Percentiles rank a stretch among this genome's conserved stretches.
phyloP scores from a whole-genome alignment of 2,329 filamentous ascomycete species.

The Fusarium nygamai region DNA sequence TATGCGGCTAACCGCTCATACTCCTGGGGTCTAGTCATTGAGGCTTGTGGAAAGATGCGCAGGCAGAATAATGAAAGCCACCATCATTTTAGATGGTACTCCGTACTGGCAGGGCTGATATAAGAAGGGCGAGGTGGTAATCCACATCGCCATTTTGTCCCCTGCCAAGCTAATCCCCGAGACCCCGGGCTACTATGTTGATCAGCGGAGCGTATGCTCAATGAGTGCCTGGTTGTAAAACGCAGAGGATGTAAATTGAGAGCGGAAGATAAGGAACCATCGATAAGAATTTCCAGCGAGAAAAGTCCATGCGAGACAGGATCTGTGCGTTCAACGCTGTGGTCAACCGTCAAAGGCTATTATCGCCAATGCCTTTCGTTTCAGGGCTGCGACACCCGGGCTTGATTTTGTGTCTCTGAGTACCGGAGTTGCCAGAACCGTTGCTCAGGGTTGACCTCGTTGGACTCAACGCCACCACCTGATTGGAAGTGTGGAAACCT shows the following conservation, averaged over 20 bases:
- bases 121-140: constrained; percentile 15
- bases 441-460: constrained; percentile 22
- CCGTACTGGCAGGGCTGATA: constrained; percentile 23
- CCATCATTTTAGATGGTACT: constrained; percentile 30
- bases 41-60: background rate
- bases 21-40: background rate
- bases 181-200: background rate
- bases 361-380: constrained; percentile 32
- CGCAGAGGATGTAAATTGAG: background rate
- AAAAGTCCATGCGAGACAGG: background rate
- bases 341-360: constrained; percentile 12
- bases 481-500: constrained; percentile 7
- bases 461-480: constrained; percentile 15
- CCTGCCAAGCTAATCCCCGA: constrained; percentile 2
- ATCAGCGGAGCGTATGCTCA: constrained; percentile 1
- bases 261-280: background rate
- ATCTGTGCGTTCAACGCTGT: constrained; percentile 6
- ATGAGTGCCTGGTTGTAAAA: background rate
- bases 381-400: constrained; percentile 34
- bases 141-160: constrained; percentile 10
- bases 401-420: constrained; percentile 17
- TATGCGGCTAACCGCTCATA: background rate
- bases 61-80: constrained; percentile 7
- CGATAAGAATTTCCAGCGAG: background rate
- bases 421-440: constrained; percentile 29